phyloP scores from a whole-genome alignment of 2,329 filamentous ascomycete species.

The Phoma sp. region DNA sequence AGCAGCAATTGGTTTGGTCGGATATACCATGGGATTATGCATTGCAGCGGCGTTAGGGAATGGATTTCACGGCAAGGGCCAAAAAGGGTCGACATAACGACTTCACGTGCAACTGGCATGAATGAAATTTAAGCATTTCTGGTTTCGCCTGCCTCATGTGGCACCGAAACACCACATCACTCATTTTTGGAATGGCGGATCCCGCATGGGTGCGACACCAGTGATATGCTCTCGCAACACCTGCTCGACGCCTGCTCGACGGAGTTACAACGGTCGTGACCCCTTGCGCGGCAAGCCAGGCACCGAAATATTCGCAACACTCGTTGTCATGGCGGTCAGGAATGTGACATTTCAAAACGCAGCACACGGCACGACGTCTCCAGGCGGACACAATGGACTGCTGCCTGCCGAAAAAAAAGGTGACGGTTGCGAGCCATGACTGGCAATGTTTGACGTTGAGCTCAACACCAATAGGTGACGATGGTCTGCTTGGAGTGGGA shows the following conservation, averaged over 20 bases:
- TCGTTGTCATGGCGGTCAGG: constrained; percentile 8
- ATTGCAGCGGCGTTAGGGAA: constrained; percentile 23
- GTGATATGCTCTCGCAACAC: constrained; percentile 5
- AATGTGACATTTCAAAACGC: constrained; percentile 13
- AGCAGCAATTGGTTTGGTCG: constrained; percentile 12
- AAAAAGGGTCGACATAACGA: constrained; percentile 10
- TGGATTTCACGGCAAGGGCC: constrained; percentile 9
- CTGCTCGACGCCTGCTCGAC: background rate
- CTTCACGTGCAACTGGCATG: constrained; percentile 13
- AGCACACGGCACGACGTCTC: constrained; percentile 5
- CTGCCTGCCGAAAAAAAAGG: constrained; percentile 1
- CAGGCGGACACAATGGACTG: constrained; percentile 4
- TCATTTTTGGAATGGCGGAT: background rate
- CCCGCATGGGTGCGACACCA: constrained; percentile 6
- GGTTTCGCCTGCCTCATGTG: constrained; percentile 9
- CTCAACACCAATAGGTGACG: constrained; percentile 26
- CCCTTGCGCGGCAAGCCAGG: constrained; percentile 15
- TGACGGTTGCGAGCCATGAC: constrained; percentile 11
- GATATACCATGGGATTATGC: constrained; percentile 20
- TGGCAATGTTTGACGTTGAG: constrained; percentile 18
- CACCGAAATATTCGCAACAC: constrained; percentile 5
- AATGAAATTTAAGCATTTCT: constrained; percentile 11
- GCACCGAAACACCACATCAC: constrained; percentile 15
- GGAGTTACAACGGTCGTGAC: background rate
- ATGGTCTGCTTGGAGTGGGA: constrained; percentile 17